Evolutionary conservation across 495 filamentous ascomycete species (phyloP).

Genomic region (Choiromyces venosus): DNA sequence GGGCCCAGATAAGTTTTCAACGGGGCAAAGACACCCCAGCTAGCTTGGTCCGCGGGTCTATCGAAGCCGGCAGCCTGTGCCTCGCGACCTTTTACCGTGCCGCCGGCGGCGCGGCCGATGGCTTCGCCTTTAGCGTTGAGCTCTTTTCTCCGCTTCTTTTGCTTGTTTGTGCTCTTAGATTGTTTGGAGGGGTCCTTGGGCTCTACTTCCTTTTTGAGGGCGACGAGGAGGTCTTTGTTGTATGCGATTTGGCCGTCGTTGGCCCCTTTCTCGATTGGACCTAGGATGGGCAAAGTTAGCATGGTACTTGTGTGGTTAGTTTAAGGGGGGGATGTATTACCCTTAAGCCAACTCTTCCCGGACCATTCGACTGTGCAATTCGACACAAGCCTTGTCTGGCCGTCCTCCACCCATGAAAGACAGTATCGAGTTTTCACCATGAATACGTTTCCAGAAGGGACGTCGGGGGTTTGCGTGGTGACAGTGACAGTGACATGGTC

Average conservation of each 20-base stretch:
- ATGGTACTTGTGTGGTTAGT: slow-evolving; percentile 14
- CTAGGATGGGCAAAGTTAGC: slow-evolving; percentile 43
- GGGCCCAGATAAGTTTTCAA: slow-evolving; percentile 64
- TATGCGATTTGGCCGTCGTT: slow-evolving; percentile 83
- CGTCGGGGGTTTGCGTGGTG: slow-evolving; percentile 85
- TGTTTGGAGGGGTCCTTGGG: slow-evolving; percentile 48
- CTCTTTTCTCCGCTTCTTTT: slow-evolving; percentile 58
- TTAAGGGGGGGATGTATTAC: slow-evolving; percentile 48
- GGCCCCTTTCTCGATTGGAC: slow-evolving; percentile 91
- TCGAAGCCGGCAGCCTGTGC: slow-evolving; percentile 47
- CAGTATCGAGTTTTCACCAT: slow-evolving; percentile 88
- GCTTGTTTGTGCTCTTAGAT: slow-evolving; percentile 36
- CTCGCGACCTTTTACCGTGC: slow-evolving; percentile 47
- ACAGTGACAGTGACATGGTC: slow-evolving; percentile 73
- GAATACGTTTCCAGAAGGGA: slow-evolving; percentile 91
- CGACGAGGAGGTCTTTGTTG: slow-evolving; percentile 65
- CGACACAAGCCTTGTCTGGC: slow-evolving; percentile 73
- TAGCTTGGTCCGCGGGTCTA: slow-evolving; percentile 44
- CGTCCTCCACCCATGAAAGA: slow-evolving; percentile 80
- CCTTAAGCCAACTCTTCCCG: slow-evolving; percentile 97
- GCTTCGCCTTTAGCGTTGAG: slow-evolving; percentile 44
- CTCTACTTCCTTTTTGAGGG: slow-evolving; percentile 65
- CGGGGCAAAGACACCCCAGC: slow-evolving; percentile 80
- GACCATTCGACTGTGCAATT: slow-evolving; percentile 92
- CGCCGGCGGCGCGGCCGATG: slow-evolving; percentile 33